Conservation (phyloP, 805 yeast species). For the Wickerhamiella allomyrinae region DNA sequence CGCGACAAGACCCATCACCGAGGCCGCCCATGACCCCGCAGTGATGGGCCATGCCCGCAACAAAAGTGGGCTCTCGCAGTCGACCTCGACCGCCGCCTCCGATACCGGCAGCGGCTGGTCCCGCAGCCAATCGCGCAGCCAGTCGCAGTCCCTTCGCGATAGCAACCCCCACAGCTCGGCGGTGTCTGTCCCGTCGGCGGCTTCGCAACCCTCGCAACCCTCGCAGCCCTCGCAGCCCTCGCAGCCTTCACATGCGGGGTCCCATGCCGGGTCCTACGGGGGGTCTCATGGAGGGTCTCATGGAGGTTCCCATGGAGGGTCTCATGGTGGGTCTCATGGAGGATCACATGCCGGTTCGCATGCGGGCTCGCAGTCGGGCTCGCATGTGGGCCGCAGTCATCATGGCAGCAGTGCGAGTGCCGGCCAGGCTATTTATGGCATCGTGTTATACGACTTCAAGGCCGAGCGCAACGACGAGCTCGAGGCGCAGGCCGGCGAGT, state of each 20-base stretch:
- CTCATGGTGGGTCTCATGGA: no score
- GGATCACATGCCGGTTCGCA: background rate
- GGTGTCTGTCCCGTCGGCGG: background rate
- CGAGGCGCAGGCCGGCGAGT: conserved; percentile 72
- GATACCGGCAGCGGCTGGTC: background rate
- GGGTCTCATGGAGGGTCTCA: no score
- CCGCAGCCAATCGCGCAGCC: background rate
- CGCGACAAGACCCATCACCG: conserved; percentile 20
- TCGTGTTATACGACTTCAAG: conserved; percentile 69
- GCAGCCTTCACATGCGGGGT: no score
- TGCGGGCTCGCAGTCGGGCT: background rate
- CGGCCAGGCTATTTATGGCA: conserved; percentile 45
- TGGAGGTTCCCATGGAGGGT: no score
- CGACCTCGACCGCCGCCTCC: background rate
- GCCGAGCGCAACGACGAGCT: conserved; percentile 80
- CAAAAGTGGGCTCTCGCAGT: background rate
- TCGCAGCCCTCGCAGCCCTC: background rate
- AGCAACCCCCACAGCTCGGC: background rate
- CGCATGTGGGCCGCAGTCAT: background rate
- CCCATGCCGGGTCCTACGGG: no score
- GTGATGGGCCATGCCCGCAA: background rate
- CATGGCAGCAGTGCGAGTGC: background rate
- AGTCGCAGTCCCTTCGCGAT: background rate
- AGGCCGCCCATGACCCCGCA: conserved; percentile 13
- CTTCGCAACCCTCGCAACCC: background rate